Evolutionary conservation across 345 rosid species (phyloP).

Genomic region (Turnera subulata): DNA sequence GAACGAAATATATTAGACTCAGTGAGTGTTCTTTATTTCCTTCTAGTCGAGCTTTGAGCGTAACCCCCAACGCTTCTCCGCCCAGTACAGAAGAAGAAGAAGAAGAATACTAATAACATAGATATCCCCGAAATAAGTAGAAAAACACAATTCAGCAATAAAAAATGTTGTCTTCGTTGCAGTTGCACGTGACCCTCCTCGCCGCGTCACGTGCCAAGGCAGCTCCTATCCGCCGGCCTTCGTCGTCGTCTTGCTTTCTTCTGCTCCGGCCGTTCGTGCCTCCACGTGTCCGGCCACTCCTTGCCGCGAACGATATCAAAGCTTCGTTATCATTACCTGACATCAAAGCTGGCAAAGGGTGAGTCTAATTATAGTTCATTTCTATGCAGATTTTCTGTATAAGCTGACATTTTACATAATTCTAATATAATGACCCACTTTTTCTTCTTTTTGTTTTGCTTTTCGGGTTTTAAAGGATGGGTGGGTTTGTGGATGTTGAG

Average conservation of each 20-base stretch:
- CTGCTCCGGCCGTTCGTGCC: neutral
- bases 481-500: constrained; percentile 51
- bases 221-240: neutral
- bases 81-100: no score
- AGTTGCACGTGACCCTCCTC: neutral
- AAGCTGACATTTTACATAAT: neutral
- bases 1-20: no score
- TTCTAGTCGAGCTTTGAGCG: no score
- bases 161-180: neutral
- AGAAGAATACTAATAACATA: no score
- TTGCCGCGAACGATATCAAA: constrained; percentile 19
- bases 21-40: no score
- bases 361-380: neutral
- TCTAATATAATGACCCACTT: neutral
- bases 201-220: neutral
- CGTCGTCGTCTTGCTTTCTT: neutral
- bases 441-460: neutral
- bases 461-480: constrained; percentile 41
- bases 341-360: constrained; percentile 63
- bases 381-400: no score
- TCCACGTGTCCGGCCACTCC: constrained; percentile 16
- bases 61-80: no score
- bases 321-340: constrained; percentile 35
- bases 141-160: no score
- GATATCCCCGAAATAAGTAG: no score